Evolutionary conservation across 1,284 basidiomycete genomes (phyloP), one percentile per base, ranked within the genome.

Genomic region (Sanghuangporus weigelae): DNA sequence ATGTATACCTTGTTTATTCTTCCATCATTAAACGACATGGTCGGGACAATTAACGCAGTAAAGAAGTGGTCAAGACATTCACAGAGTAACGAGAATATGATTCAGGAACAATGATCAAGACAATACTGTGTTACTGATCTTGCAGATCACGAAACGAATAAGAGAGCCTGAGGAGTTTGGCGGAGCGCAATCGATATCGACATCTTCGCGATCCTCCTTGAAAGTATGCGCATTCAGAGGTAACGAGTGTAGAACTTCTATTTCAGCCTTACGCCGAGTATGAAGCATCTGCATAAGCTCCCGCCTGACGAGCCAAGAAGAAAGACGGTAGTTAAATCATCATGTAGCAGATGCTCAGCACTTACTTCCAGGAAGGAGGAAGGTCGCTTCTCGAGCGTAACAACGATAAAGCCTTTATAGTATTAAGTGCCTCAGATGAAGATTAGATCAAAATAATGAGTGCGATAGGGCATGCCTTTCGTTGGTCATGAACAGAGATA

Each of bases 251-350:
- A 64, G 42, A 50, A 93, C 80, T 73, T 96, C 91, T 63, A 94
- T 95, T 75, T 96, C 95, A 1, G 94, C 94, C 74, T 97, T 97
- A 58, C 86, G 84, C 44, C 89, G 83, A 5, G 78, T 81, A 71
- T 90, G 85, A 36, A 96, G 74, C 84, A 96, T 93, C 67, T 84
- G 79, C 71, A 80, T 81, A 3, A 96, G 83, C 70, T 95, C 93
- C 63, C 83, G 85, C 71, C 93, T 93, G 67, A 16, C 3, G n/a
- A 21, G 46, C 39, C 36, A 26, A 60, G 38, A 56, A 38, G 19
- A 26, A 38, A 23, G 48, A 11, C 38, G 38, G 38, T 19, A 35
- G 42, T 12, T 31, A 51, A 23, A 35, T 23, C 4, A 57, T 16
- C 63, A 39, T 23, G 38, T 57, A 69, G 55, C 23, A 57, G 48